Evolutionary conservation across 2,329 filamentous ascomycete genomes (phyloP).

Genomic region (Teratosphaeriaceae sp.): DNA sequence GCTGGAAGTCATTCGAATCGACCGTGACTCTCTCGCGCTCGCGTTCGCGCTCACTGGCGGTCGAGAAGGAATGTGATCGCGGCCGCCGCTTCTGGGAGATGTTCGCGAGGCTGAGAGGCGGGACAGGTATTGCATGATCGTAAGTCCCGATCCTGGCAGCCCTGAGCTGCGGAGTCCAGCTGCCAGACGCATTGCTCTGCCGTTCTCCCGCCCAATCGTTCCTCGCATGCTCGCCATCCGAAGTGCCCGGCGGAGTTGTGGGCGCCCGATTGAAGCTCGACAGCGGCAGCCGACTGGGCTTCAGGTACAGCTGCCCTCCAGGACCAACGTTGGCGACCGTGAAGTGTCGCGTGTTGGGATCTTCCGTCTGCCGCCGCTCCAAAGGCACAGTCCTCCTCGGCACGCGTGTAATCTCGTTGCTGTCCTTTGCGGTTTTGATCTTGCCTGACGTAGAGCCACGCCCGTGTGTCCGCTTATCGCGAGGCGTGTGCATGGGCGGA

Average conservation of each 20-base stretch:
- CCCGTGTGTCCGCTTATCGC: conserved; percentile 6
- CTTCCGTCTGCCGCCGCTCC: conserved; percentile 15
- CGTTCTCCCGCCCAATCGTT: conserved; percentile 11
- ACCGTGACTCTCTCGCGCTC: conserved; percentile 28
- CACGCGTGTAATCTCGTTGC: conserved; percentile 15
- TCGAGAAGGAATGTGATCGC: conserved; percentile 68
- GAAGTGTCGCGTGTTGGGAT: conserved; percentile 31
- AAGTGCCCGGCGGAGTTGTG: conserved; percentile 22
- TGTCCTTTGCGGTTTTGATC: conserved; percentile 18
- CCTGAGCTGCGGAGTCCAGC: conserved; percentile 19
- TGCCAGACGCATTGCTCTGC: conserved; percentile 17
- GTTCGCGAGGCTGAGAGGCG: conserved; percentile 19
- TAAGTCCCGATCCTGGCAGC: conserved; percentile 5
- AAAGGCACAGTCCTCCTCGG: conserved; percentile 14
- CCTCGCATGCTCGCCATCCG: conserved; percentile 13
- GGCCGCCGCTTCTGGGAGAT: conserved; percentile 27
- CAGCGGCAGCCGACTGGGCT: conserved; percentile 29
- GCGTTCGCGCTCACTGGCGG: conserved; percentile 55
- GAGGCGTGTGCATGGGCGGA: too few species aligned
- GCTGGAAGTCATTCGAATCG: conserved; percentile 21
- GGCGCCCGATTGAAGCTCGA: conserved; percentile 17
- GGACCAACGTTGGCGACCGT: conserved; percentile 42
- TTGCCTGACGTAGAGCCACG: conserved; percentile 9
- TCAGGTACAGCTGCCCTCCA: conserved; percentile 42
- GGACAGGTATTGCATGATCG: conserved; percentile 13